phyloP scores from a whole-genome alignment of 805 yeast species.

The Millerago galiae region DNA sequence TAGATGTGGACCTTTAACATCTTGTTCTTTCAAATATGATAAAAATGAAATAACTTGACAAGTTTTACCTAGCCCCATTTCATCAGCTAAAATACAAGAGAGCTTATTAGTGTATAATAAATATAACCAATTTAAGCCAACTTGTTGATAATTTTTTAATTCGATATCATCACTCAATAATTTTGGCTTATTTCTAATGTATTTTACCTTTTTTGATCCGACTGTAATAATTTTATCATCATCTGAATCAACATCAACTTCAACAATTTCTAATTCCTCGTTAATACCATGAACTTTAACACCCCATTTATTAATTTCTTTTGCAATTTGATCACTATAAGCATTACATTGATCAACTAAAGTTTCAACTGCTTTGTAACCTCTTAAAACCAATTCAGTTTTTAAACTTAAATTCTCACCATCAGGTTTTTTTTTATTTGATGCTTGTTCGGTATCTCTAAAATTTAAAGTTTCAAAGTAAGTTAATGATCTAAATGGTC shows the following conservation, averaged over 20 bases:
- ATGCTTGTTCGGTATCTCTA: conserved; percentile 17
- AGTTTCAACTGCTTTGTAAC: conserved; percentile 94
- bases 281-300: conserved; percentile 57
- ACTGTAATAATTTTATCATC: conserved; percentile 27
- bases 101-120: conserved; percentile 69
- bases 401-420: conserved; percentile 74
- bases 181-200: conserved; percentile 67
- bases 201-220: conserved; percentile 26
- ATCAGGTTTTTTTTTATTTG: conserved; percentile 43
- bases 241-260: conserved; percentile 30
- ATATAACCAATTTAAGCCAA: conserved; percentile 93
- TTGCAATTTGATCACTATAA: conserved; percentile 63
- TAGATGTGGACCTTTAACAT: conserved; percentile 75
- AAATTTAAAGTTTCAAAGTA: conserved; percentile 56
- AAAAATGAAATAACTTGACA: conserved; percentile 92
- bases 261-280: conserved; percentile 64
- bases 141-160: conserved; percentile 87
- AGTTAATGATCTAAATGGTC: conserved; percentile 64
- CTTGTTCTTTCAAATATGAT: conserved; percentile 71
- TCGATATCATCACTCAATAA: conserved; percentile 56
- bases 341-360: conserved; percentile 76
- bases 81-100: conserved; percentile 95
- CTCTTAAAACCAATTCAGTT: conserved; percentile 64
- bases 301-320: conserved; percentile 83
- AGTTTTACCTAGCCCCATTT: conserved; percentile 97